Percentiles rank a stretch among this genome's conserved stretches.
Evolutionary conservation across 345 rosid genomes (phyloP).

Genomic region (Sisymbrium altissimum): DNA sequence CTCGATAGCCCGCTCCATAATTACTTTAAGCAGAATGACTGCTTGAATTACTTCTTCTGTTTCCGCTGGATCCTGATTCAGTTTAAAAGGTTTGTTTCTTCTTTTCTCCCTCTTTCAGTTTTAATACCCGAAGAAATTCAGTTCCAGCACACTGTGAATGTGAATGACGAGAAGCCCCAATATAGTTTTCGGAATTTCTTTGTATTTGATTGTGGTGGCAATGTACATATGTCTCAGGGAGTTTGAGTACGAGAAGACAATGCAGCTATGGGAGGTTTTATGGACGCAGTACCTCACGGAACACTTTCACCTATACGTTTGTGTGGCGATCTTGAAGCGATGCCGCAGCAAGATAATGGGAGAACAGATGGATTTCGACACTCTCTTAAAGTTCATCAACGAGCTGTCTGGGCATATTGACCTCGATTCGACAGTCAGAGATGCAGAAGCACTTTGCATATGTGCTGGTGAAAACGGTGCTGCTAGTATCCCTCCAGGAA

Average conservation of each 20-base stretch:
- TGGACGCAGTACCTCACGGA: slow-evolving; percentile 89
- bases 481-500: slow-evolving; percentile 89
- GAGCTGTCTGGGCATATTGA: slow-evolving; percentile 85
- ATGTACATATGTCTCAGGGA: slow-evolving; percentile 55
- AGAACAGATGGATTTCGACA: slow-evolving; percentile 94
- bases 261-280: slow-evolving; percentile 89
- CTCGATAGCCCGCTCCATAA: slow-evolving; percentile 82
- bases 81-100: slow-evolving; percentile 69
- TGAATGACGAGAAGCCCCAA: not conserved
- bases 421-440: slow-evolving; percentile 66
- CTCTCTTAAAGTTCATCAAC: slow-evolving; percentile 87
- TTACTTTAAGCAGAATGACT: slow-evolving; percentile 89
- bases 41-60: slow-evolving; percentile 99
- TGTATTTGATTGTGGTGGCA: slow-evolving; percentile 15
- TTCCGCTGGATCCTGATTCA: slow-evolving; percentile 98
- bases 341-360: slow-evolving; percentile 81
- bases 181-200: not conserved
- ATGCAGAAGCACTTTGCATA: slow-evolving; percentile 90
- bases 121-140: no score
- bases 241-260: slow-evolving; percentile 71
- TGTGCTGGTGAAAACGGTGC: slow-evolving; percentile 94
- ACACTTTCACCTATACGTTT: slow-evolving; percentile 82
- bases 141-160: not conserved
- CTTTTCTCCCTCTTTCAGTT: not conserved
- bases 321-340: slow-evolving; percentile 91